These are phyloP conservation scores for Zancudomyces culisetae DNA, from an alignment of 371 early-diverging fungal species.

Conservation along the genomic window DNA sequence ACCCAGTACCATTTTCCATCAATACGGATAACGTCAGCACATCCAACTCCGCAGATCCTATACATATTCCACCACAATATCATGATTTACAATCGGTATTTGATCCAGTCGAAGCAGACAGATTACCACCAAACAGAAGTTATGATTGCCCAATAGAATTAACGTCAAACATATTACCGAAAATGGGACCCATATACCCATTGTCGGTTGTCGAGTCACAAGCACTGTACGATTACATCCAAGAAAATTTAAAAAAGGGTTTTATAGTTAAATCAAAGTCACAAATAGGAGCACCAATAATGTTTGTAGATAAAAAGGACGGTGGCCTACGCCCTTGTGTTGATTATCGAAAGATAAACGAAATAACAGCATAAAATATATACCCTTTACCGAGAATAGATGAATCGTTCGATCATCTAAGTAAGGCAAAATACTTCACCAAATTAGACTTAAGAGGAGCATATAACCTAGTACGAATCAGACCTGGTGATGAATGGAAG, in stretches of 20 bases:
- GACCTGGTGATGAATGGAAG: constrained; percentile 13
- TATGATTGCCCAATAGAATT: constrained; percentile 4
- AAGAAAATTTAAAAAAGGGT: not conserved
- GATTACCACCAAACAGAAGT: not conserved
- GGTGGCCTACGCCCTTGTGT: constrained; percentile 24
- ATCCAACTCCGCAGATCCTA: not conserved
- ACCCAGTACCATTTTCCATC: not conserved
- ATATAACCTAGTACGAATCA: constrained; percentile 21
- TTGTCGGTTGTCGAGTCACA: constrained; percentile 1
- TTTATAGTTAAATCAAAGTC: constrained; percentile 8
- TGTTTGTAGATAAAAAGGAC: constrained; percentile 36
- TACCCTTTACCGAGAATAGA: constrained; percentile 18
- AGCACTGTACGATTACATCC: constrained; percentile 3
- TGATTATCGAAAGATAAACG: constrained; percentile 31
- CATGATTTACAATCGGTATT: not conserved
- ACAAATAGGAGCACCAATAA: constrained; percentile 29
- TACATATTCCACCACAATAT: not conserved
- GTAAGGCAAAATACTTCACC: constrained; percentile 8
- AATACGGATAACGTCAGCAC: not conserved
- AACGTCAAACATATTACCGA: not conserved
- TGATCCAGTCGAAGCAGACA: not conserved
- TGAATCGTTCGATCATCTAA: constrained; percentile 17
- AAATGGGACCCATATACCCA: constrained; percentile 1
- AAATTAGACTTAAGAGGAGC: constrained; percentile 17
- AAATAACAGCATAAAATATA: constrained; percentile 16